Conservation (phyloP, 805 yeast species). For the Wickerhamiella sorbophila region DNA sequence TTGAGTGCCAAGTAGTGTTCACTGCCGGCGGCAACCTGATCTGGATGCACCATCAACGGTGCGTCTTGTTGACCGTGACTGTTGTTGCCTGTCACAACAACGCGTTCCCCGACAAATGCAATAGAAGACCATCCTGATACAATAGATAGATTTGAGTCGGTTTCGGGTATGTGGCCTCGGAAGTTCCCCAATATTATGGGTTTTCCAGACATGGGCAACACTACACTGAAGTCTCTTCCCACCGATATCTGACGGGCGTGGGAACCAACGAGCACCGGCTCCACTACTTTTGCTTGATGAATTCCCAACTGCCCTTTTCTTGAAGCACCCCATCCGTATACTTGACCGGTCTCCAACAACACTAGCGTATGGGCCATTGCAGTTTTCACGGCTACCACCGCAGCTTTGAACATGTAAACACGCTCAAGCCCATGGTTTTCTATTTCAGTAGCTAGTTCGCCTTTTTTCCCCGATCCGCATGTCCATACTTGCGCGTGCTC, state of each 20-base stretch:
- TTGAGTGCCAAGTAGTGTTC: constrained; percentile 58
- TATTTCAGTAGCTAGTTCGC: constrained; percentile 36
- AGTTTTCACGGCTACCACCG: constrained; percentile 14
- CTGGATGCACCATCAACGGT: constrained; percentile 6
- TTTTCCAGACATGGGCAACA: constrained; percentile 13
- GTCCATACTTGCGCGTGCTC: constrained; percentile 30
- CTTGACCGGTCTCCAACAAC: constrained; percentile 26
- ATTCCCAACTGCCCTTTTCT: constrained; percentile 41
- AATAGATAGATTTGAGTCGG: constrained; percentile 28
- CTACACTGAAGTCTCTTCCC: constrained; percentile 47
- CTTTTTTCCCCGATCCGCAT: constrained; percentile 53
- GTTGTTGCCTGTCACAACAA: constrained; percentile 68
- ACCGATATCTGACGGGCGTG: constrained; percentile 22
- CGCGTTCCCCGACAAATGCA: constrained; percentile 22
- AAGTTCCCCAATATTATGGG: constrained; percentile 25
- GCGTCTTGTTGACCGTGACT: constrained; percentile 51
- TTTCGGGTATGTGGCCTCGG: neutral
- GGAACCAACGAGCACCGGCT: constrained; percentile 9
- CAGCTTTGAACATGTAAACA: constrained; percentile 11
- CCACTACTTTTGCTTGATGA: neutral
- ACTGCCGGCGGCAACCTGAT: constrained; percentile 47
- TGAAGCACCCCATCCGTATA: constrained; percentile 57
- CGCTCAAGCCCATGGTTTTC: constrained; percentile 34
- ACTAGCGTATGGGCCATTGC: constrained; percentile 26
- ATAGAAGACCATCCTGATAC: constrained; percentile 14